Conservation (phyloP, 2,329 filamentous ascomycete genomes). For the Cylindrodendrum hubeiense region DNA sequence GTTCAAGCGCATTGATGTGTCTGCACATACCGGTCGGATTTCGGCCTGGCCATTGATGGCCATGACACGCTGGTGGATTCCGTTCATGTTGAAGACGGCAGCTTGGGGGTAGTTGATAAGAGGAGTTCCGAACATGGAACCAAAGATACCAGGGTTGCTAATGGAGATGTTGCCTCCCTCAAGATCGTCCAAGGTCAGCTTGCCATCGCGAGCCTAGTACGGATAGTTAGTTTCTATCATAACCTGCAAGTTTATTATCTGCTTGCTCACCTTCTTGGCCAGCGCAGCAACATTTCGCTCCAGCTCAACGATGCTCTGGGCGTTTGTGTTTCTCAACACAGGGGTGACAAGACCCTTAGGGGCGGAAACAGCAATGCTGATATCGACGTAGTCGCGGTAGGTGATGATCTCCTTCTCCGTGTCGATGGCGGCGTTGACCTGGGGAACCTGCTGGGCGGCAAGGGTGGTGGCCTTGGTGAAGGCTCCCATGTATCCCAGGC, state of each 20-base stretch:
- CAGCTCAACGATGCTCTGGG: conserved; percentile 49
- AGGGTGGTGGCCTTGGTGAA: conserved; percentile 78
- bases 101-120: conserved; percentile 84
- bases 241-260: too few relatives aligned
- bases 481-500: conserved; percentile 80
- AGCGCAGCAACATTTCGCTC: conserved; percentile 72
- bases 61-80: conserved; percentile 65
- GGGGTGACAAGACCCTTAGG: conserved; percentile 79
- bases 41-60: conserved; percentile 67
- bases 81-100: conserved; percentile 70
- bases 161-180: conserved; percentile 83
- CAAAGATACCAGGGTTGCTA: conserved; percentile 84
- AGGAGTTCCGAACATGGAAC: conserved; percentile 65
- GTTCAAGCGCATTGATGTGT: background rate
- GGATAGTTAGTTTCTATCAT: background rate
- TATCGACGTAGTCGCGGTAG: conserved; percentile 75
- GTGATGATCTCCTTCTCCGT: conserved; percentile 70
- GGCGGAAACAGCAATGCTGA: conserved; percentile 80
- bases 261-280: conserved; percentile 70
- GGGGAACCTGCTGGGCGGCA: conserved; percentile 76
- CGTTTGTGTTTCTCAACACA: conserved; percentile 77
- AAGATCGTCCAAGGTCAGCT: conserved; percentile 82
- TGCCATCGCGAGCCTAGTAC: conserved; percentile 73
- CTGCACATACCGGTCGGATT: conserved; percentile 50
- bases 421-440: conserved; percentile 73